Evolutionary conservation across 1,284 basidiomycete species (phyloP).

Genomic region (Ganoderma resinaceum): DNA sequence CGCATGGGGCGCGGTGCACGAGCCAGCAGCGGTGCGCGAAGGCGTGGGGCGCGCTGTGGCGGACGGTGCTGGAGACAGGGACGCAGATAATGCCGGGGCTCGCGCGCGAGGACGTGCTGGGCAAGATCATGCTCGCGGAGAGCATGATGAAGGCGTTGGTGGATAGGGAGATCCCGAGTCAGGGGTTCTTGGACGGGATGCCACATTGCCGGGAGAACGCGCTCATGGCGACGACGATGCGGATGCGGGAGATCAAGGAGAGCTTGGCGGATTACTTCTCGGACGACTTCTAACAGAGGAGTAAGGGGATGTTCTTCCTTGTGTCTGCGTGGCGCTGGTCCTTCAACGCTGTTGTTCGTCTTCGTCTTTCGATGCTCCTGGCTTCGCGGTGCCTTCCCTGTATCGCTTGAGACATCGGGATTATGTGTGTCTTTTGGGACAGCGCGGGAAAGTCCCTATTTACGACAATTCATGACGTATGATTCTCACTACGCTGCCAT

Average conservation of each 20-base stretch:
- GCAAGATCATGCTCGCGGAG: slow-evolving; percentile 49
- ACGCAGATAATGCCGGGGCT: slow-evolving; percentile 42
- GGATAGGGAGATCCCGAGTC: slow-evolving; percentile 47
- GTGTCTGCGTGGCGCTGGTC: background rate
- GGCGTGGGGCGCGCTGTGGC: slow-evolving; percentile 50
- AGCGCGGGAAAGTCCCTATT: background rate
- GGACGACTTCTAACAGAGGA: slow-evolving; percentile 36
- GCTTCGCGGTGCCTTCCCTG: background rate
- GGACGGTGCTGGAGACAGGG: slow-evolving; percentile 46
- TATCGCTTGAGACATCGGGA: background rate
- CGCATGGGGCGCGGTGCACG: slow-evolving; percentile 48
- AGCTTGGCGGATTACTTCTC: slow-evolving; percentile 42
- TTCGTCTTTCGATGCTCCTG: background rate
- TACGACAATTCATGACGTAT: background rate
- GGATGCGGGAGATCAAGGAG: slow-evolving; percentile 42
- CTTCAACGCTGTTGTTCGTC: background rate
- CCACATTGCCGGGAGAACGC: slow-evolving; percentile 45
- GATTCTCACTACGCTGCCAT: background rate
- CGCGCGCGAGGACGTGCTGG: slow-evolving; percentile 48
- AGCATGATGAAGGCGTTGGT: slow-evolving; percentile 49
- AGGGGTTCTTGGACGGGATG: slow-evolving; percentile 48
- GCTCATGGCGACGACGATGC: slow-evolving; percentile 38
- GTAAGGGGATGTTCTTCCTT: background rate
- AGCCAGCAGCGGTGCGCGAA: slow-evolving; percentile 50
- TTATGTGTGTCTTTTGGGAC: background rate